These are phyloP conservation scores for Globisporangium spinosum DNA, from an alignment of 352 stramenopile genomes.

Conservation along the genomic window DNA sequence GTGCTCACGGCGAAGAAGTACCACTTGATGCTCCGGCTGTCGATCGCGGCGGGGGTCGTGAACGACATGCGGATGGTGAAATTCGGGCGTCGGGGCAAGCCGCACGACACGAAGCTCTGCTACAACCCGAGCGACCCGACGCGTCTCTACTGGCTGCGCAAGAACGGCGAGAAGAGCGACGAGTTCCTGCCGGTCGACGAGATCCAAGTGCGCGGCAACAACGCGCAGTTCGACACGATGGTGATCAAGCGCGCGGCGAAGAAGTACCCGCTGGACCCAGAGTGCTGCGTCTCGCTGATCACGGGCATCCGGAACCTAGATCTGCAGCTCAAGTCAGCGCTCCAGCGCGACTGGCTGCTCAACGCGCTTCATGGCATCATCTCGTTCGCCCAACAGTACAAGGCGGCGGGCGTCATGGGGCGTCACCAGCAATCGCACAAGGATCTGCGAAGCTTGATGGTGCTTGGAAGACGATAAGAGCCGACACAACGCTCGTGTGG, in stretches of 20 bases:
- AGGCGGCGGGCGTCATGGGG: slow-evolving; percentile 30
- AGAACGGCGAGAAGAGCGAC: slow-evolving; percentile 67
- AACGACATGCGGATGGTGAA: slow-evolving; percentile 72
- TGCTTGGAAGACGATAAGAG: slow-evolving; percentile 4
- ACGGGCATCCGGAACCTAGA: slow-evolving; percentile 52
- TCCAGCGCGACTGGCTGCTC: slow-evolving; percentile 77
- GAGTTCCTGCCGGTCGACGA: slow-evolving; percentile 56
- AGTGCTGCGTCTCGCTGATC: slow-evolving; percentile 52
- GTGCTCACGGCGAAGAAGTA: slow-evolving; percentile 52
- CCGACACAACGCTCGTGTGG: neutral
- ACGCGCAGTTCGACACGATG: slow-evolving; percentile 22
- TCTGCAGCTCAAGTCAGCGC: slow-evolving; percentile 52
- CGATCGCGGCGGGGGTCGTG: slow-evolving; percentile 49
- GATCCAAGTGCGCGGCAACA: slow-evolving; percentile 34
- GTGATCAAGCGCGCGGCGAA: slow-evolving; percentile 50
- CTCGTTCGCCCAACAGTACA: slow-evolving; percentile 62
- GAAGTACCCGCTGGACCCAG: slow-evolving; percentile 37
- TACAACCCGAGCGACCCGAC: slow-evolving; percentile 67
- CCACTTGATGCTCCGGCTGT: slow-evolving; percentile 57
- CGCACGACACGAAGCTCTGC: slow-evolving; percentile 63
- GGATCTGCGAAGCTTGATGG: neutral
- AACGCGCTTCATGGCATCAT: slow-evolving; percentile 62
- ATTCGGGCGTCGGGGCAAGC: slow-evolving; percentile 64
- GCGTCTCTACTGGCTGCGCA: slow-evolving; percentile 69
- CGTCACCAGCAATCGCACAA: slow-evolving; percentile 13